Evolutionary conservation across 2,329 filamentous ascomycete species (phyloP).

Genomic region (Pseudopithomyces chartarum): DNA sequence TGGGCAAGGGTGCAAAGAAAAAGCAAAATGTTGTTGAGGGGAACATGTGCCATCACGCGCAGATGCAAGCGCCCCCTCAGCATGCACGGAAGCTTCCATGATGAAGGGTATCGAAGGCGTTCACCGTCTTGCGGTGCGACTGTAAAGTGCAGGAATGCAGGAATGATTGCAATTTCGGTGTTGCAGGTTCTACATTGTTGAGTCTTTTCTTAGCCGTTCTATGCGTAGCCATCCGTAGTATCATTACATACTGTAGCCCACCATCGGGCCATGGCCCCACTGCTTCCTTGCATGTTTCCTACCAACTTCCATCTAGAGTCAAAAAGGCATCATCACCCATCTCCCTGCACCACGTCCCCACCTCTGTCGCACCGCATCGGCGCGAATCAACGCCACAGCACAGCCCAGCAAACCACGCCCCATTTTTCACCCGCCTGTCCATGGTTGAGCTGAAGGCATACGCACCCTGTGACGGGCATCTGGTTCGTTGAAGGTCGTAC

Average conservation of each 20-base stretch:
- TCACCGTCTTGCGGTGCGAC: slow-evolving; percentile 16
- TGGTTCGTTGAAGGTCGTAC: slow-evolving; percentile 8
- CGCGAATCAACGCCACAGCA: not conserved
- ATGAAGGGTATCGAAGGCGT: not conserved
- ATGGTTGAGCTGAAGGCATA: slow-evolving; percentile 1
- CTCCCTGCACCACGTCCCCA: slow-evolving; percentile 1
- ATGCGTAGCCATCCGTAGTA: not conserved
- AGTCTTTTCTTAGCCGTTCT: not conserved
- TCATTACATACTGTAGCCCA: not conserved
- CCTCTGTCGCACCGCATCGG: slow-evolving; percentile 5
- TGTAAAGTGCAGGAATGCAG: not conserved
- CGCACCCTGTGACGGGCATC: slow-evolving; percentile 2
- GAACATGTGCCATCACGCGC: slow-evolving; percentile 5
- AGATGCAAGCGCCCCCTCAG: not conserved
- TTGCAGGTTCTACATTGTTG: no score
- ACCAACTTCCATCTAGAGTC: not conserved
- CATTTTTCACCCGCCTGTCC: no score
- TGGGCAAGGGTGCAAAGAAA: not conserved
- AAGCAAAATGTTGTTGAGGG: slow-evolving; percentile 4
- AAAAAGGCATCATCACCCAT: not conserved
- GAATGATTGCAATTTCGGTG: not conserved
- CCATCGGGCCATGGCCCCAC: not conserved
- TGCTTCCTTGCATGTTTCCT: not conserved
- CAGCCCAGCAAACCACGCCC: slow-evolving; percentile 1
- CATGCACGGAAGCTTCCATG: slow-evolving; percentile 13